Evolutionary conservation across 371 early-diverging fungal species (phyloP), one percentile per base, ranked within the genome.

Genomic region (Mycotypha africana): DNA sequence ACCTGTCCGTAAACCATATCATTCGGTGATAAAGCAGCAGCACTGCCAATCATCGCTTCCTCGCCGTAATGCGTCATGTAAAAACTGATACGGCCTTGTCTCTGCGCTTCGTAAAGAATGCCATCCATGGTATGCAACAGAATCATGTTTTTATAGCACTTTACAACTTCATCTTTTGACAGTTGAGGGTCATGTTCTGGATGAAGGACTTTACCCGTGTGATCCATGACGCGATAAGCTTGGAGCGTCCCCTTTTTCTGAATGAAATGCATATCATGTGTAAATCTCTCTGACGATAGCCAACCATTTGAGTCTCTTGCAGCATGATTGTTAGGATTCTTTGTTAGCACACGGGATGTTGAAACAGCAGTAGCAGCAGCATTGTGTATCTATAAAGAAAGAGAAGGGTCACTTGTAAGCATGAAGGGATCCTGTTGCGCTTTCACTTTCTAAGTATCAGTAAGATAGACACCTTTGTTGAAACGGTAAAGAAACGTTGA

Each of bases 11-110:
- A 95, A 11, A 98, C 78, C 11, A 91, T 84, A 60, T 98, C 98
- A 39, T 86, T 80, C 16, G 73, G 58, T 14, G 78, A 70, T 21
- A 98, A 69, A 6, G 95, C 98, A 23, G 91, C 93, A 2, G 97
- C 95, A 44, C 78, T 80, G 20, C 93, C 97, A 45, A 96, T 84
- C 61, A 87, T 84, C 15, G 95, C 97, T 67, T 97, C 98, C 74
- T 98, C 98, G 37, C 98, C 98, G 71, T 91, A 95, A 61, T 82
- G 87, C 26, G 98, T 98, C 97, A 97, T 96, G 73, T 98, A 98
- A 51, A 98, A 97, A 46, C 91, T 90, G 44, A 98, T 94, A 42
- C 97, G 88, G 9, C 98, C 98, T 64, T 98, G 98, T 8, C 97
- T 79, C 66, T 98, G 98, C n/a, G 95, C 94, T 52, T 97, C 96